These are phyloP conservation scores for Teratosphaeria pseudoeucalypti DNA, from an alignment of 2,329 filamentous ascomycete genomes.

Conservation along the genomic window DNA sequence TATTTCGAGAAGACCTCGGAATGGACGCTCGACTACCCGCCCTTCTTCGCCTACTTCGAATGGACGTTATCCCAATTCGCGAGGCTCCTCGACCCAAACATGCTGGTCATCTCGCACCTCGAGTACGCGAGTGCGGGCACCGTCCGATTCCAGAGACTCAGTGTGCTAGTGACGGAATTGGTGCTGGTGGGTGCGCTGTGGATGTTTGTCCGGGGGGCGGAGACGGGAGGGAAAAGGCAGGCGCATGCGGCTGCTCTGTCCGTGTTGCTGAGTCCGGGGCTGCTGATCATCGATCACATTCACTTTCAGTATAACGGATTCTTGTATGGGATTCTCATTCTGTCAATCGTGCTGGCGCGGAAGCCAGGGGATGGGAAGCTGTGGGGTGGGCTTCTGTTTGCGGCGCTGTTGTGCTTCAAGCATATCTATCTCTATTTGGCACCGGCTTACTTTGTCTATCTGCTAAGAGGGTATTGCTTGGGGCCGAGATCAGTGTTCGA, in stretches of 20 bases:
- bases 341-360: constrained; percentile 75
- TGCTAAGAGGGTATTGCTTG: constrained; percentile 82
- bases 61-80: constrained; percentile 80
- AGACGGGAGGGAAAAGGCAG: constrained; percentile 55
- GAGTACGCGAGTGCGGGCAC: constrained; percentile 89
- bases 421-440: constrained; percentile 97
- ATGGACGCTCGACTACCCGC: constrained; percentile 99
- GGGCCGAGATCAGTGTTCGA: constrained; percentile 65
- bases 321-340: constrained; percentile 80
- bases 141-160: constrained; percentile 82
- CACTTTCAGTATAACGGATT: constrained; percentile 99
- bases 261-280: constrained; percentile 78
- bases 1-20: constrained; percentile 96
- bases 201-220: constrained; percentile 65
- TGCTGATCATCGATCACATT: constrained; percentile 95
- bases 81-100: constrained; percentile 62
- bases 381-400: constrained; percentile 72
- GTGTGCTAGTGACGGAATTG: constrained; percentile 77
- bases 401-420: constrained; percentile 80
- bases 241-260: constrained; percentile 82
- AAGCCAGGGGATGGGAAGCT: constrained; percentile 60
- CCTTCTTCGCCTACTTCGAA: constrained; percentile 96
- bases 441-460: constrained; percentile 87
- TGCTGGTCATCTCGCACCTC: constrained; percentile 73
- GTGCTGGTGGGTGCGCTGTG: constrained; percentile 75